Evolutionary conservation across 2,329 filamentous ascomycete species (phyloP).

Genomic region (Cladosporium austrohemisphaericum): DNA sequence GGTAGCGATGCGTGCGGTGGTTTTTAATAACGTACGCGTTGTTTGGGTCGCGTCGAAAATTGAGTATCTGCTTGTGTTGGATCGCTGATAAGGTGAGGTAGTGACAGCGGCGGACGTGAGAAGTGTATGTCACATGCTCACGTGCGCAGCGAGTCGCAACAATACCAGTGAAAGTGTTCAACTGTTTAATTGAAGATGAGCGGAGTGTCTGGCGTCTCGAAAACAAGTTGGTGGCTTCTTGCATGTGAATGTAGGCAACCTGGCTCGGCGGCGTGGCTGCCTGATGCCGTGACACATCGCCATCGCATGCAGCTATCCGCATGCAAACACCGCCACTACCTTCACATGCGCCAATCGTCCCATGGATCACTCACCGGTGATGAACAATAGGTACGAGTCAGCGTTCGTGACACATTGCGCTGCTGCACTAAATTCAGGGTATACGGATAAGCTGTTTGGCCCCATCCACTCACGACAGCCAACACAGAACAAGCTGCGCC

Average conservation of each 20-base stretch:
- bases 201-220: too few relatives aligned
- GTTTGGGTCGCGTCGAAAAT: not conserved
- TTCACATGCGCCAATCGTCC: constrained; percentile 10
- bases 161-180: too few relatives aligned
- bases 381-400: not conserved
- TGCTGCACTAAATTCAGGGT: constrained; percentile 12
- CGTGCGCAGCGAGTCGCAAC: too few relatives aligned
- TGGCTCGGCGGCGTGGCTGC: not conserved
- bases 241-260: too few relatives aligned
- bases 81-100: too few relatives aligned
- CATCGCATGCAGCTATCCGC: constrained; percentile 8
- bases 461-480: constrained; percentile 5
- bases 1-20: too few relatives aligned
- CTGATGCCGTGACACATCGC: constrained; percentile 5
- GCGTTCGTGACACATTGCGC: not conserved
- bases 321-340: constrained; percentile 7
- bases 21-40: not conserved
- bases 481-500: constrained; percentile 8
- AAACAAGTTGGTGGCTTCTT: too few relatives aligned
- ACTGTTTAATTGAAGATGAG: too few relatives aligned
- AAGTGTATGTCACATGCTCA: too few relatives aligned
- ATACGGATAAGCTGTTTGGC: constrained; percentile 11
- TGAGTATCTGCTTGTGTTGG: too few relatives aligned
- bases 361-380: not conserved
- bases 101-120: too few relatives aligned